Percentiles rank a stretch among this genome's conserved stretches.
Conservation (phyloP, 257 asterid genomes). For the Scutellaria galericulata region DNA sequence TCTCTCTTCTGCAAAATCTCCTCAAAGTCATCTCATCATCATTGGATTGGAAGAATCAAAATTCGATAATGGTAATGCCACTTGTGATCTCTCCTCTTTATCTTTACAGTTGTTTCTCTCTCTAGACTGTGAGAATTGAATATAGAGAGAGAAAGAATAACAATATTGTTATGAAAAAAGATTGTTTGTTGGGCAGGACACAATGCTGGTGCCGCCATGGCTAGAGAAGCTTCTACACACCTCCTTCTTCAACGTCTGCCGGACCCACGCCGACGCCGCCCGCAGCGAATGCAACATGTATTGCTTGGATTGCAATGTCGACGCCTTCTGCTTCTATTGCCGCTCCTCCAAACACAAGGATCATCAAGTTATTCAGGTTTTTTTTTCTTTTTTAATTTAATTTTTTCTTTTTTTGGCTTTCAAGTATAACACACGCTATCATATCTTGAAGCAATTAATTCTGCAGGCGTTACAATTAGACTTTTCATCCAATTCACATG, state of each 20-base stretch:
- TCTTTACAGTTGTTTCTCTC: conserved; percentile 1
- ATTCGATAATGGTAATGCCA: conserved; percentile 44
- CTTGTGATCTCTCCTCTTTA: neutral
- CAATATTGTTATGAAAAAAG: neutral
- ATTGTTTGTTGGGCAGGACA: conserved; percentile 41
- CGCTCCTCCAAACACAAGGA: conserved; percentile 82
- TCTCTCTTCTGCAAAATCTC: conserved; percentile 37
- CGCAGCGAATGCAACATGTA: conserved; percentile 88
- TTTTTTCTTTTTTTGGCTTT: neutral
- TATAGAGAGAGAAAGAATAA: neutral
- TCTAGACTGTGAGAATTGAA: neutral
- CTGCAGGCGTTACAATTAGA: conserved; percentile 26
- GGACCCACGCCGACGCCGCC: conserved; percentile 81
- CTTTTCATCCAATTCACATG: no score
- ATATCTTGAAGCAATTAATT: conserved; percentile 15
- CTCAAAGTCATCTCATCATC: conserved; percentile 36
- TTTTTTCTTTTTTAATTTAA: neutral
- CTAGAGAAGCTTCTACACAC: conserved; percentile 69
- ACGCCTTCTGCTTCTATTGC: conserved; percentile 81
- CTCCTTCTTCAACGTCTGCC: conserved; percentile 70
- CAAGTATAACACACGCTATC: conserved; percentile 8
- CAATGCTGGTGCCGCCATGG: conserved; percentile 91
- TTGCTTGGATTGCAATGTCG: conserved; percentile 78
- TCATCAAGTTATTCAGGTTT: conserved; percentile 93
- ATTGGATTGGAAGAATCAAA: conserved; percentile 46